These are phyloP conservation scores for Tolypocladium tropicale DNA, from an alignment of 2,329 filamentous ascomycete species.

Conservation along the genomic window DNA sequence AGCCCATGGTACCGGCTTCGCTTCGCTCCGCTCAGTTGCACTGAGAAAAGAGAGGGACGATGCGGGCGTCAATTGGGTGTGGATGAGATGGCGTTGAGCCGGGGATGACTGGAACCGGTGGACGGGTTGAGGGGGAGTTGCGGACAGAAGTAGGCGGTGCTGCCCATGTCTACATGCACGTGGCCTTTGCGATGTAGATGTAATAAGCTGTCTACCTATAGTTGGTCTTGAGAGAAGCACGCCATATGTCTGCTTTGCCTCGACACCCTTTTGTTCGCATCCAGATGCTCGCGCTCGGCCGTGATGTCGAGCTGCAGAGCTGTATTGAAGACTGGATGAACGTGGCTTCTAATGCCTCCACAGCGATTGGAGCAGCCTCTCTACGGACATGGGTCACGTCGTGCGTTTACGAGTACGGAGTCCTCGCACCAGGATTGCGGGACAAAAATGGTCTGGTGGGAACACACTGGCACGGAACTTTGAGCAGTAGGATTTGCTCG, in stretches of 20 bases:
- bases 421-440: too few relatives aligned
- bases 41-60: not conserved
- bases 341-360: not conserved
- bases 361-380: not conserved
- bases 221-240: not conserved
- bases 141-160: not conserved
- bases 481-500: too few relatives aligned
- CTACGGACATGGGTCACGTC: too few relatives aligned
- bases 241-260: too few relatives aligned
- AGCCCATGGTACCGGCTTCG: slow-evolving; percentile 31
- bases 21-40: not conserved
- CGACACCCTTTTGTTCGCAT: not conserved
- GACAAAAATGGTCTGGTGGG: too few relatives aligned
- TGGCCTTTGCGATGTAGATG: too few relatives aligned
- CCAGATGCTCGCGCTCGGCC: not conserved
- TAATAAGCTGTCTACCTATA: too few relatives aligned
- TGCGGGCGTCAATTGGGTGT: not conserved
- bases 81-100: not conserved
- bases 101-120: too few relatives aligned
- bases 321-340: not conserved
- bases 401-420: too few relatives aligned
- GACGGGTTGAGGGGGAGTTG: not conserved
- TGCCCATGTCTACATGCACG: not conserved
- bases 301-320: not conserved
- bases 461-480: too few relatives aligned